Evolutionary conservation across 345 rosid genomes (phyloP), one percentile per base, ranked within the genome.

Genomic region (Arabidopsis arenosa): DNA sequence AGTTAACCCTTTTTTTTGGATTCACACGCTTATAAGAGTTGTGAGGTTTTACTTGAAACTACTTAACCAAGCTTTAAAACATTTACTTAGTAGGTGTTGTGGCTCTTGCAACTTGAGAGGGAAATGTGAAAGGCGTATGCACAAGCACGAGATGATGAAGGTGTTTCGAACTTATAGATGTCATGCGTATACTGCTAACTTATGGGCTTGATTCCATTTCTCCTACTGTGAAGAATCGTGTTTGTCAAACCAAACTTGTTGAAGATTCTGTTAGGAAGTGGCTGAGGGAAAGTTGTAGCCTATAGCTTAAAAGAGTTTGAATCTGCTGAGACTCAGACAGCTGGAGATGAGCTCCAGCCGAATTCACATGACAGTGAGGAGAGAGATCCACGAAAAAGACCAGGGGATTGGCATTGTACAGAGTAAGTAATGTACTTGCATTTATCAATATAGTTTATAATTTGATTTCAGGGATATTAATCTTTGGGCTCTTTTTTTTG

Each of bases 91-190:
- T 79, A 90, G 96, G 94, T 89, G n/a, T 71, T 92, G 98, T 85
- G 86, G 98, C 79, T 83, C 90, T 78, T 94, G 97, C 83, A 84
- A 76, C 75, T 83, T 89, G 80, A 87, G 97, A 80, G 98, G 95
- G 68, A 84, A 85, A 75, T 92, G 96, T 82, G 96, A 89, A 62
- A 86, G 97, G 97, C 95, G 14, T 94, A 86, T 69, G 89, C 84
- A 40, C 84, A 85, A 75, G 89, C 87, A 40, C 82, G 71, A 17
- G 89, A 85, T 63, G 85, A 85, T 56, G 89, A 93, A 84, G 87
- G 84, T 68, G 92, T 82, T 82, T 44, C 80, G 86, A 68, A 90
- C 92, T 12, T 12, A 86, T 89, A 45, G 98, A 94, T 87, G 90
- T 92, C 72, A 92, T 94, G 89, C 92, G 95, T 2, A 60, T 92